Conservation (phyloP, 192 early-diverging fungal genomes). For the Geosiphon pyriformis region DNA sequence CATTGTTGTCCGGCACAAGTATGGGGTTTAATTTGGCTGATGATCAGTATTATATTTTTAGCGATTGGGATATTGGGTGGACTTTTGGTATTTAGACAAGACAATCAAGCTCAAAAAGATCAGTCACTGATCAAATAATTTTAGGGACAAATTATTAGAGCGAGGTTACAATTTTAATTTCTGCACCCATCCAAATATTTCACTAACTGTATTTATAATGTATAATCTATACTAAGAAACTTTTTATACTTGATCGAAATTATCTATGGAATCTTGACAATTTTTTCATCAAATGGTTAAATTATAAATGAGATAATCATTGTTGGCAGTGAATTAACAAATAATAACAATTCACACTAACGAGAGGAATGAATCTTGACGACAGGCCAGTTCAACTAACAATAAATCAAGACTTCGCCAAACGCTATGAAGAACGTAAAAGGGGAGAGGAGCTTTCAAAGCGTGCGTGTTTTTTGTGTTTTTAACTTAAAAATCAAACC, state of each 20-base stretch:
- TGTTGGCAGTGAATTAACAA: too few relatives aligned
- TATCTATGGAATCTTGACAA: too few relatives aligned
- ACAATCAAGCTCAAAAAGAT: background rate
- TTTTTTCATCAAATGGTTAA: too few relatives aligned
- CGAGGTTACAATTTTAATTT: too few relatives aligned
- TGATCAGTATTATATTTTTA: slow-evolving; percentile 79
- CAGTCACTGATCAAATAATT: too few relatives aligned
- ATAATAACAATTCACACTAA: too few relatives aligned
- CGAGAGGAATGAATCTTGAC: slow-evolving; percentile 3
- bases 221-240: too few relatives aligned
- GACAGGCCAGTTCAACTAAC: slow-evolving; percentile 33
- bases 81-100: slow-evolving; percentile 69
- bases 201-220: too few relatives aligned
- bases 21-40: slow-evolving; percentile 92
- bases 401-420: slow-evolving; percentile 50
- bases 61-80: slow-evolving; percentile 73
- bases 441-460: slow-evolving; percentile 57
- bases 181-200: too few relatives aligned
- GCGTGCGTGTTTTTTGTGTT: slow-evolving; percentile 38
- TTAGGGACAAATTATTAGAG: too few relatives aligned
- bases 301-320: too few relatives aligned
- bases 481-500: background rate
- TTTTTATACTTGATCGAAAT: too few relatives aligned
- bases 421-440: slow-evolving; percentile 61
- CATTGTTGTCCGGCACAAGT: slow-evolving; percentile 72